These are phyloP conservation scores for Colletotrichum higginsianum DNA, from an alignment of 2,329 filamentous ascomycete species.

Conservation along the genomic window DNA sequence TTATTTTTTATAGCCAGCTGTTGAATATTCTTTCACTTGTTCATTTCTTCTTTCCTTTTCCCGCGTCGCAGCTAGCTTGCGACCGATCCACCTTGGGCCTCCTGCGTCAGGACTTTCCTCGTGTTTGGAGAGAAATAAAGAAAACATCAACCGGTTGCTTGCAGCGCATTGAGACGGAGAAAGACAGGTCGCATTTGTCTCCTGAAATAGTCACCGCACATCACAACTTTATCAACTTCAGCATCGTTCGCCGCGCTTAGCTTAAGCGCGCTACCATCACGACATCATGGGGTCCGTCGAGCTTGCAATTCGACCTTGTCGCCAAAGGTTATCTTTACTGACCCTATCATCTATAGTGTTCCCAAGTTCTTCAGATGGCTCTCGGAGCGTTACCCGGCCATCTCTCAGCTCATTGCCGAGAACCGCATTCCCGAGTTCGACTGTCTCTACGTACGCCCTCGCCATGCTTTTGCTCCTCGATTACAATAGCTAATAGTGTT, in stretches of 20 bases:
- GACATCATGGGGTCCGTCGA: conserved; percentile 50
- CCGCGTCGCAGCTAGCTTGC: conserved; percentile 37
- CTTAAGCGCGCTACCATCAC: conserved; percentile 34
- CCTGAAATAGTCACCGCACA: background rate
- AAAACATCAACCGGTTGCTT: conserved; percentile 15
- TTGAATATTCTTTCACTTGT: conserved; percentile 41
- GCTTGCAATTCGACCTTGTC: conserved; percentile 3
- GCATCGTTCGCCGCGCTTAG: conserved; percentile 27
- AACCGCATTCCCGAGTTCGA: conserved; percentile 99
- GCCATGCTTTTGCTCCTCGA: conserved; percentile 45
- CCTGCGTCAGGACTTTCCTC: conserved; percentile 35
- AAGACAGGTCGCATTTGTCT: conserved; percentile 7
- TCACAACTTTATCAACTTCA: conserved; percentile 13
- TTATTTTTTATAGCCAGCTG: conserved; percentile 18
- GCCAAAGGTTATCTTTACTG: conserved; percentile 14
- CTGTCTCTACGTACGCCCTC: conserved; percentile 82
- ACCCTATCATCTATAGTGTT: conserved; percentile 61
- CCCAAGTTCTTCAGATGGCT: conserved; percentile 99
- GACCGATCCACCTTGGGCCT: conserved; percentile 33
- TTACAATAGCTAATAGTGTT: conserved; percentile 53
- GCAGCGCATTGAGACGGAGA: conserved; percentile 14
- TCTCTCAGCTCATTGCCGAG: conserved; percentile 98
- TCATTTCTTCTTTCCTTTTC: conserved; percentile 37
- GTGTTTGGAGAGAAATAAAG: conserved; percentile 31
- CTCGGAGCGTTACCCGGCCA: conserved; percentile 98